phyloP scores from a whole-genome alignment of 2,329 filamentous ascomycete species.

The Ophiostoma sp. region DNA sequence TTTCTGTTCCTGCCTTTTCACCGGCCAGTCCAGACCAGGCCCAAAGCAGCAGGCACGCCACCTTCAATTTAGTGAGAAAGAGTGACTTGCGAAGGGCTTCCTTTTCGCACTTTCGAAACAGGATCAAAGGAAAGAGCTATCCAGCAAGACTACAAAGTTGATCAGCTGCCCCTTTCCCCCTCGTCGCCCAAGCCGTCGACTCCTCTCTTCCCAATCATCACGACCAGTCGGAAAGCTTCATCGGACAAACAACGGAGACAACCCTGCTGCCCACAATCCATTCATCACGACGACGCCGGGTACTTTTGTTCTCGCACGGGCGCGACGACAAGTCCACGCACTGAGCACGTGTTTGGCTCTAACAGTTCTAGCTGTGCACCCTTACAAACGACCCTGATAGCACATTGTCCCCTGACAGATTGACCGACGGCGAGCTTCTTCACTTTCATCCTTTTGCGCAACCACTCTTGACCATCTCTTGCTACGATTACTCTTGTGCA shows the following conservation, averaged over 20 bases:
- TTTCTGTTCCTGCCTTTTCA: not conserved
- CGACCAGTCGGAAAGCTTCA: not conserved
- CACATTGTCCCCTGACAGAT: not conserved
- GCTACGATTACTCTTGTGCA: not conserved
- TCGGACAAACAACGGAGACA: not conserved
- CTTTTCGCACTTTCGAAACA: not conserved
- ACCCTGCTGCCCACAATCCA: not conserved
- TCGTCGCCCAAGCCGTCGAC: not conserved
- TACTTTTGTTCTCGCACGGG: not conserved
- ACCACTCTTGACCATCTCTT: not conserved
- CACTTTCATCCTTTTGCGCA: not conserved
- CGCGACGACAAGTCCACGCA: not conserved
- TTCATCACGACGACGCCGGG: not conserved
- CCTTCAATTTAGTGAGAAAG: slow-evolving; percentile 4
- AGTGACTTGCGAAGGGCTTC: not conserved
- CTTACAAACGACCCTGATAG: not conserved
- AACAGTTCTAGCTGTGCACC: not conserved
- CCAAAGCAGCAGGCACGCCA: slow-evolving; percentile 16
- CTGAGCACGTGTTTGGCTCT: not conserved
- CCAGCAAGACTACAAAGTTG: slow-evolving; percentile 3
- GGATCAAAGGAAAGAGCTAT: slow-evolving; percentile 14
- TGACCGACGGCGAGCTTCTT: not conserved
- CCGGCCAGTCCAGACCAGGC: slow-evolving; percentile 3
- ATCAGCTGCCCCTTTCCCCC: not conserved
- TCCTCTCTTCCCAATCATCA: not conserved